Percentiles rank a stretch among this genome's conserved stretches.
phyloP scores from a whole-genome alignment of 164 flowering plant species.

The Buxus sempervirens region DNA sequence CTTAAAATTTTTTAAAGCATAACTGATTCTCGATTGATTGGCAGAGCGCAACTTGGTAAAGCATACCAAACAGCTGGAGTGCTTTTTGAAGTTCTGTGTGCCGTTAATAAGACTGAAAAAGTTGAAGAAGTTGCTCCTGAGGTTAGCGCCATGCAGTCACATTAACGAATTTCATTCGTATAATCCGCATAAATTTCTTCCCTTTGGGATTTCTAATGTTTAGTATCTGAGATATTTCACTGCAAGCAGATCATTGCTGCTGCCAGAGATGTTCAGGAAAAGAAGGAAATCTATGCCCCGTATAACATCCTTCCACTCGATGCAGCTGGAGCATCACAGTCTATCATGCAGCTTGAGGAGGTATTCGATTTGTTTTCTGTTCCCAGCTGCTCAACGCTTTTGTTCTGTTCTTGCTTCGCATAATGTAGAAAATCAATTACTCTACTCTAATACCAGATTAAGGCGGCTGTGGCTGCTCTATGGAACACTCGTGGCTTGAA shows the following conservation, averaged over 20 bases:
- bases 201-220: too few relatives aligned
- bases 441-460: constrained; percentile 48
- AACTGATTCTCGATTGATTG: neutral
- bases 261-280: constrained; percentile 92
- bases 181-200: too few relatives aligned
- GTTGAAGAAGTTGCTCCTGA: constrained; percentile 98
- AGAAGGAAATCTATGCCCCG: constrained; percentile 87
- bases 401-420: neutral
- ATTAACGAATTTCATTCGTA: neutral
- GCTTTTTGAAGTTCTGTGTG: constrained; percentile 96
- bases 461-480: constrained; percentile 87
- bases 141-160: constrained; percentile 62
- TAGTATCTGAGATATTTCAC: constrained; percentile 1
- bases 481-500: constrained; percentile 74
- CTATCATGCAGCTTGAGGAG: constrained; percentile 97
- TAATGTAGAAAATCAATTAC: neutral
- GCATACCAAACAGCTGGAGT: constrained; percentile 98
- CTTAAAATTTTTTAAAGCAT: neutral
- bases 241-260: constrained; percentile 84
- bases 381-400: neutral
- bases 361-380: constrained; percentile 23
- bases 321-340: constrained; percentile 88
- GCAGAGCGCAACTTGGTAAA: constrained; percentile 88
- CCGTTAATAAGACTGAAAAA: constrained; percentile 91
- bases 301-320: constrained; percentile 96